A percentile compares a stretch with the other conserved stretches of the same genome.
Conservation (phyloP, 257 asterid species). For the Plantago major region DNA sequence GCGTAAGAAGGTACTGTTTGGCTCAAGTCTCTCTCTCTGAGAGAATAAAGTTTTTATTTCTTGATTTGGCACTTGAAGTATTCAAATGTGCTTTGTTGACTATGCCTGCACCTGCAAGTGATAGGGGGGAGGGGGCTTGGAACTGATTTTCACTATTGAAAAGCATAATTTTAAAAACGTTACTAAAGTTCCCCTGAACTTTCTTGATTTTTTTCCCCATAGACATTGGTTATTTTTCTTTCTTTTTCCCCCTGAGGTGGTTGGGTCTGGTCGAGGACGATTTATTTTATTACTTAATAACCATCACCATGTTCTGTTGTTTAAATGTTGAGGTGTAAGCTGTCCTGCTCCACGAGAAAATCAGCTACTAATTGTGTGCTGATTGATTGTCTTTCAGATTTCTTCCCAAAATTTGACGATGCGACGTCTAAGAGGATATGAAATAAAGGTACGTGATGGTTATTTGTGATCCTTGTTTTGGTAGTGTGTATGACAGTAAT, state of each 20-base stretch:
- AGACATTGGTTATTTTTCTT: background rate
- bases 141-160: too few species aligned
- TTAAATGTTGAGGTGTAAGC: background rate
- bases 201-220: background rate
- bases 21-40: constrained; percentile 13
- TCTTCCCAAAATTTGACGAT: constrained; percentile 78
- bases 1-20: constrained; percentile 74
- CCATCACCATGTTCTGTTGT: too few species aligned
- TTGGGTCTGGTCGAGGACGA: too few species aligned
- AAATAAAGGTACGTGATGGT: constrained; percentile 63
- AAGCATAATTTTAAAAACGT: too few species aligned
- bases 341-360: constrained; percentile 9
- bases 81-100: too few species aligned
- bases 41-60: background rate
- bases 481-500: constrained; percentile 3
- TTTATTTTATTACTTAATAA: too few species aligned
- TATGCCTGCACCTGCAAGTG: background rate
- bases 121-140: too few species aligned
- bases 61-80: too few species aligned
- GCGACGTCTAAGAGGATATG: constrained; percentile 89
- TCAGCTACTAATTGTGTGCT: constrained; percentile 17
- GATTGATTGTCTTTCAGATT: constrained; percentile 49
- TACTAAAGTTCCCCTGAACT: too few species aligned
- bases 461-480: constrained; percentile 12
- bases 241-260: too few species aligned